Evolutionary conservation across 805 yeast genomes (phyloP).

Genomic region (Kodamaea laetipori): DNA sequence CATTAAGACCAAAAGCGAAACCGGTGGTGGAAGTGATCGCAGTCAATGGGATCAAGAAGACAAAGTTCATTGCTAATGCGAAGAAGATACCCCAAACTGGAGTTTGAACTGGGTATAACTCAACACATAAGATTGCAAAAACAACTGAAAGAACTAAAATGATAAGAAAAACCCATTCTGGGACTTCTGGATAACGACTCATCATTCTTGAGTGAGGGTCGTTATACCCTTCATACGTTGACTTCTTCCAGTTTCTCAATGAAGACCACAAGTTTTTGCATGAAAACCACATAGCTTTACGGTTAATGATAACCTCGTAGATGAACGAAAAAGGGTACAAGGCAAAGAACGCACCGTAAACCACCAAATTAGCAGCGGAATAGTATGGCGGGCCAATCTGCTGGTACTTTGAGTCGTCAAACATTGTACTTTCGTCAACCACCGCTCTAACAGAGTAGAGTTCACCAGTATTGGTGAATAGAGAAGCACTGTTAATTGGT

Average conservation of each 20-base stretch:
- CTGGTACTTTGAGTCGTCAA: conserved; percentile 22
- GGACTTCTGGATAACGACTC: conserved; percentile 36
- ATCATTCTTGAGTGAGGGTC: conserved; percentile 37
- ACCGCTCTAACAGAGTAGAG: conserved; percentile 20
- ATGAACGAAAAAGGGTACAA: conserved; percentile 28
- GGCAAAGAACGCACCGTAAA: conserved; percentile 26
- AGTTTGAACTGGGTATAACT: conserved; percentile 34
- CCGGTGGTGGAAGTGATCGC: conserved; percentile 34
- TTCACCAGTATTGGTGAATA: conserved; percentile 30
- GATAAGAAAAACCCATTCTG: conserved; percentile 32
- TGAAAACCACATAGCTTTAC: conserved; percentile 18
- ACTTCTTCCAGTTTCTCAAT: conserved; percentile 22
- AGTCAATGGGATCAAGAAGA: conserved; percentile 36
- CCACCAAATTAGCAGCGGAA: conserved; percentile 25
- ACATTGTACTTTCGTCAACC: conserved; percentile 10
- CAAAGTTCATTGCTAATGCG: conserved; percentile 33
- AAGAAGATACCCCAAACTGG: conserved; percentile 43
- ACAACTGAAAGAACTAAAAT: conserved; percentile 31
- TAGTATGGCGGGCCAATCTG: conserved; percentile 25
- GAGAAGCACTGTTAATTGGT: conserved; percentile 25
- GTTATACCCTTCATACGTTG: conserved; percentile 34
- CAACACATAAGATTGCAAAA: conserved; percentile 33
- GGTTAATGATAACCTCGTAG: conserved; percentile 22
- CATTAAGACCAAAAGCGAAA: conserved; percentile 35
- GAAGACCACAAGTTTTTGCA: conserved; percentile 15